Evolutionary conservation across 2,329 filamentous ascomycete genomes (phyloP).

Genomic region (Alternaria infectoria): DNA sequence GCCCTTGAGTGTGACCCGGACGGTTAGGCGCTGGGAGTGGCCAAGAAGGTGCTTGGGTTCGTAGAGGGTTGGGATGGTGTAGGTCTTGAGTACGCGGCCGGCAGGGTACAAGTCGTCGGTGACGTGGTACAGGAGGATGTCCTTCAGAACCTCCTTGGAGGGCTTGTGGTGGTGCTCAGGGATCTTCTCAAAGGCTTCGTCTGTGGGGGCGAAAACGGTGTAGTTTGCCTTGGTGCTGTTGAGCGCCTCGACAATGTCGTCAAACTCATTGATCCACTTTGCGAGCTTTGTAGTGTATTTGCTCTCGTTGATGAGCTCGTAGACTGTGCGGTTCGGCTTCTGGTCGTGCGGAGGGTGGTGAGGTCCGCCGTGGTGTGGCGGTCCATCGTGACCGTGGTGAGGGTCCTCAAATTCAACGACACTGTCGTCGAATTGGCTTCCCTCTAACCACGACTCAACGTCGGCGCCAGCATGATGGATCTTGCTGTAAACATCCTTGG

Average conservation of each 20-base stretch:
- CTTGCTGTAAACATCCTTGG: conserved; percentile 48
- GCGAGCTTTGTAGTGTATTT: conserved; percentile 80
- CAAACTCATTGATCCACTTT: conserved; percentile 74
- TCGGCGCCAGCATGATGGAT: conserved; percentile 54
- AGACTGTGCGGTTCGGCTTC: conserved; percentile 73
- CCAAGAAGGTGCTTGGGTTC: conserved; percentile 47
- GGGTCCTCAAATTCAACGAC: conserved; percentile 43
- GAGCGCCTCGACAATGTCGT: conserved; percentile 73
- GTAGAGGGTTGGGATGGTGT: conserved; percentile 75
- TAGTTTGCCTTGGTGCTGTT: conserved; percentile 77
- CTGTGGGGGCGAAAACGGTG: conserved; percentile 81
- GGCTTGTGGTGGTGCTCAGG: conserved; percentile 65
- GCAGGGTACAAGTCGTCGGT: conserved; percentile 71
- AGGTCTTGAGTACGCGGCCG: conserved; percentile 67
- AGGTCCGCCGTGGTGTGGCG: conserved; percentile 46
- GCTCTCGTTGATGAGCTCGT: conserved; percentile 76
- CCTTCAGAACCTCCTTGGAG: conserved; percentile 72
- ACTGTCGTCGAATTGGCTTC: conserved; percentile 42
- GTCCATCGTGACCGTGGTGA: conserved; percentile 33
- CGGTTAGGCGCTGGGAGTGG: conserved; percentile 72
- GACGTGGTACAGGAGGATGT: conserved; percentile 77
- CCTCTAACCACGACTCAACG: conserved; percentile 56
- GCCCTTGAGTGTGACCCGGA: conserved; percentile 67
- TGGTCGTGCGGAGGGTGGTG: conserved; percentile 48
- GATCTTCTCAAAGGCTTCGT: conserved; percentile 75